These are phyloP conservation scores for Ulmus americana DNA, from an alignment of 331 rosid genomes.

Conservation along the genomic window DNA sequence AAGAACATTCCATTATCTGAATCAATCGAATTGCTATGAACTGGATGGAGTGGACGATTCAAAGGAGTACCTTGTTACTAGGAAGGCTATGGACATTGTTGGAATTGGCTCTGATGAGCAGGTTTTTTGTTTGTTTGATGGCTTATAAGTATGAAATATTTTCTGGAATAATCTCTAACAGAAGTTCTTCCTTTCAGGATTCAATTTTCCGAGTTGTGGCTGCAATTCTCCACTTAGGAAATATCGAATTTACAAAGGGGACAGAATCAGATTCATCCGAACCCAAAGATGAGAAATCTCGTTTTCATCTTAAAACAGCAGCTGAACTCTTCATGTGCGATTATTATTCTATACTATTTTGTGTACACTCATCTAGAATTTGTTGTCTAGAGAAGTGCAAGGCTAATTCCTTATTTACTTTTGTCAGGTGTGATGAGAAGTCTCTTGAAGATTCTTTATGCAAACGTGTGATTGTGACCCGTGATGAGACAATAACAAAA, in stretches of 20 bases:
- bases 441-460: conserved; percentile 80
- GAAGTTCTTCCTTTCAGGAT: conserved; percentile 44
- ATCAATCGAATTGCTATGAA: conserved; percentile 70
- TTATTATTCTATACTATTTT: neutral
- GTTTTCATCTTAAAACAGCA: conserved; percentile 62
- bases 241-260: conserved; percentile 70
- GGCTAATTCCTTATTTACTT: conserved; percentile 15
- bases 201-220: conserved; percentile 83
- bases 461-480: conserved; percentile 80
- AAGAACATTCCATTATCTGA: conserved; percentile 68
- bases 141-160: conserved; percentile 5
- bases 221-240: conserved; percentile 85
- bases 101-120: conserved; percentile 67
- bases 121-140: conserved; percentile 28
- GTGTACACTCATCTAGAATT: neutral
- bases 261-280: conserved; percentile 62
- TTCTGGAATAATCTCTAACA: neutral
- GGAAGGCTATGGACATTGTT: conserved; percentile 85
- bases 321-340: conserved; percentile 77
- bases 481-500: conserved; percentile 77
- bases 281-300: conserved; percentile 69
- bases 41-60: conserved; percentile 74
- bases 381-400: conserved; percentile 1
- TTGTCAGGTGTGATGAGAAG: conserved; percentile 64
- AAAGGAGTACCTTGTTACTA: conserved; percentile 65